Evolutionary conservation across 352 stramenopile genomes (phyloP), one percentile per base, ranked within the genome.

Genomic region (Blastocystis sp.): DNA sequence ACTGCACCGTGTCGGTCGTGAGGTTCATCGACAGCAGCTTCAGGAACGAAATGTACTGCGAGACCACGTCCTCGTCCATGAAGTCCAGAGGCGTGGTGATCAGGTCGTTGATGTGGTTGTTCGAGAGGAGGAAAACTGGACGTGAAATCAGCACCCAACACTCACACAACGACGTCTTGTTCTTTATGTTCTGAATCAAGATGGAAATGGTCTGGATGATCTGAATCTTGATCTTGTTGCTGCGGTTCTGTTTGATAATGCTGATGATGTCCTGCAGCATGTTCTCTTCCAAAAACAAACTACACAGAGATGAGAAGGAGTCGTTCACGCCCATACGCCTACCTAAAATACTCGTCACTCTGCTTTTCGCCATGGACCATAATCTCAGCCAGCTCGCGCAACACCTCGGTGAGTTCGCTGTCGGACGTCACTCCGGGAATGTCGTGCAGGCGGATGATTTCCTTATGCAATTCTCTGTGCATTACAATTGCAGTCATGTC

Each of bases 121-220:
- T 69, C 9, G 71, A 81, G n/a, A 81, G 28, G 38, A 81, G 40
- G 61, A 81, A 81, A 34, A 81, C 60, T 69, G 43, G n/a, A 21
- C 1, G 5, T 11, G 9, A 59, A 71, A 2, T 4, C 14, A 71
- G 5, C n/a, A n/a, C n/a, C n/a, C 5, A 11, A 34, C 7, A 41
- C 10, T 7, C 62, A 81, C 71, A 70, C 9, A 81, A 56, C 10
- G 61, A 64, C 14, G 53, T 70, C 17, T 2, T n/a, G 53, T 81
- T 81, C 34, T 81, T 81, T n/a, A 81, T 69, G 34, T 81, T 81
- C 61, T 81, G 71, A 28, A 81, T 64, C 10, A 81, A 34, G 34
- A 81, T 81, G 34, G 71, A 81, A 71, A 81, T 64, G n/a, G 71
- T 70, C 28, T 81, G 71, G 21, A 81, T 81, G 34, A 81, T 81